Conservation (phyloP, 176 grass and related monocot species). For the Rhynchospora pubera region DNA sequence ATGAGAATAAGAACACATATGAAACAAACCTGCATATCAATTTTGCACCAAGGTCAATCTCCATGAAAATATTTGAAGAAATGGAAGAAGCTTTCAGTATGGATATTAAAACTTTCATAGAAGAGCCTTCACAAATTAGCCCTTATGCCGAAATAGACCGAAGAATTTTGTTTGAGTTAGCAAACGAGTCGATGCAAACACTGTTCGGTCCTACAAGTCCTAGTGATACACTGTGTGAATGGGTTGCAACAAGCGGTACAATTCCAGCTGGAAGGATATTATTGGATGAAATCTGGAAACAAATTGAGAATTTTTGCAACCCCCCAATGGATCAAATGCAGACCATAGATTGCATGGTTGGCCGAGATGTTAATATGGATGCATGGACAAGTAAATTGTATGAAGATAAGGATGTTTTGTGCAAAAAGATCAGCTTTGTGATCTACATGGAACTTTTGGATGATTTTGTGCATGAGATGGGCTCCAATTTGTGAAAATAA, state of each 20-base stretch:
- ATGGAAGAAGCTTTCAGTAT: slow-evolving; percentile 54
- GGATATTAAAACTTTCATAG: not conserved
- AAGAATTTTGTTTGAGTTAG: slow-evolving; percentile 62
- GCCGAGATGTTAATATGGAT: slow-evolving; percentile 30
- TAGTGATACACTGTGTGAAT: slow-evolving; percentile 23
- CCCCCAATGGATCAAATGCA: slow-evolving; percentile 37
- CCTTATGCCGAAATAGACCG: slow-evolving; percentile 20
- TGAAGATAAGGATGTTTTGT: slow-evolving; percentile 37
- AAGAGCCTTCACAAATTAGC: not conserved
- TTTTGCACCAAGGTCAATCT: slow-evolving; percentile 26
- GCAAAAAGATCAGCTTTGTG: slow-evolving; percentile 38
- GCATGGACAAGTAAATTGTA: slow-evolving; percentile 24
- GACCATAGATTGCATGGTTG: slow-evolving; percentile 38
- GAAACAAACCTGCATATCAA: not conserved
- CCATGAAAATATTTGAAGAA: slow-evolving; percentile 36
- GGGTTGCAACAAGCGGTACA: slow-evolving; percentile 22
- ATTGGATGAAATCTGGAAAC: slow-evolving; percentile 45
- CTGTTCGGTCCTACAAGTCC: slow-evolving; percentile 12
- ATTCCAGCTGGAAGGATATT: slow-evolving; percentile 25
- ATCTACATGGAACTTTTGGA: slow-evolving; percentile 39
- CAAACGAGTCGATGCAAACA: slow-evolving; percentile 48
- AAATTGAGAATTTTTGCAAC: slow-evolving; percentile 30
- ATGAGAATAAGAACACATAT: slow-evolving; percentile 24
- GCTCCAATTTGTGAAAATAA: not conserved
- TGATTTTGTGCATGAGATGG: slow-evolving; percentile 27